phyloP scores from a whole-genome alignment of 2,329 filamentous ascomycete genomes.

The Penicillium glabrum region DNA sequence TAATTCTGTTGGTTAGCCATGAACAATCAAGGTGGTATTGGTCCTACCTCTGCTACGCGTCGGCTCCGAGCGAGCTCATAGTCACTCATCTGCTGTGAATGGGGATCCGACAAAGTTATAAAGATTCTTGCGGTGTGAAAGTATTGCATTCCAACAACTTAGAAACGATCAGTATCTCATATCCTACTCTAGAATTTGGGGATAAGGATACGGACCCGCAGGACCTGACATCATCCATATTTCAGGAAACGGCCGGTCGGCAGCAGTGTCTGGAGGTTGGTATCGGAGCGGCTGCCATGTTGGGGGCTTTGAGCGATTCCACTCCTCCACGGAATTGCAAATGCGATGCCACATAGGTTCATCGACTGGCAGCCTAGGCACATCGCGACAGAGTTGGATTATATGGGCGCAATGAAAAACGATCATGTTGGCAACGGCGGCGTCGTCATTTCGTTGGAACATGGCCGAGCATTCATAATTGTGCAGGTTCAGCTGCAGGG shows the following conservation, averaged over 20 bases:
- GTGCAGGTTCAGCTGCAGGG: conserved; percentile 38
- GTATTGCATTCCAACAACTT: conserved; percentile 41
- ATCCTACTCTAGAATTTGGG: background rate
- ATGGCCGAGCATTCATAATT: conserved; percentile 41
- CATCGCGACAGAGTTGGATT: conserved; percentile 29
- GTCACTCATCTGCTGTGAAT: conserved; percentile 22
- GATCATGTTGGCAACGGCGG: conserved; percentile 39
- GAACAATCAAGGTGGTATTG: background rate
- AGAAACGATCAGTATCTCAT: background rate
- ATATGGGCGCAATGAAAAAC: conserved; percentile 43
- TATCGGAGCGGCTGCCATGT: conserved; percentile 37
- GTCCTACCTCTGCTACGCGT: conserved; percentile 29
- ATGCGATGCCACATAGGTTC: conserved; percentile 25
- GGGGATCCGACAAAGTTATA: conserved; percentile 27
- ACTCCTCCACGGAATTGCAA: conserved; percentile 27
- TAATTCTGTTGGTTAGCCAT: background rate
- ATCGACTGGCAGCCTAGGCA: conserved; percentile 20
- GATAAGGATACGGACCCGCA: conserved; percentile 26
- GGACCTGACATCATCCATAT: conserved; percentile 39
- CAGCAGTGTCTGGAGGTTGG: conserved; percentile 22
- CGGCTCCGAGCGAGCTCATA: conserved; percentile 27
- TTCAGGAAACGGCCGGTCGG: conserved; percentile 32
- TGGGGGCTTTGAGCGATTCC: conserved; percentile 30
- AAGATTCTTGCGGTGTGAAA: conserved; percentile 37
- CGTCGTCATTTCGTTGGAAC: conserved; percentile 39